These are phyloP conservation scores for Polytrichum commune DNA, from an alignment of 225 moss, liverwort and hornwort genomes.

Conservation along the genomic window DNA sequence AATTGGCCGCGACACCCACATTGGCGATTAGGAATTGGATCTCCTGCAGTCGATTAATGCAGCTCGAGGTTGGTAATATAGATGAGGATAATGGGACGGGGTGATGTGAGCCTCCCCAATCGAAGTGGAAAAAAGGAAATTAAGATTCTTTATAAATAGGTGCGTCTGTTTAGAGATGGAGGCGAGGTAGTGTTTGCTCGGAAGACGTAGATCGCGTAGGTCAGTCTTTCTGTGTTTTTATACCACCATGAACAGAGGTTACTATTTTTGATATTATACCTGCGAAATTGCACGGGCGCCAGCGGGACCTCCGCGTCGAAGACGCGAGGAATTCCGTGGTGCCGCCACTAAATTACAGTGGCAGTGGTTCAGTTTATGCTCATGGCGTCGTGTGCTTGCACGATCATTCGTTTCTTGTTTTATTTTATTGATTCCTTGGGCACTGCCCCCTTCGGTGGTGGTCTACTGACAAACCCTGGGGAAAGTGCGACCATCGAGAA, in stretches of 20 bases:
- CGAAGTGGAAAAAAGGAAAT: not conserved
- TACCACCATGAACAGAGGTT: slow-evolving; percentile 33
- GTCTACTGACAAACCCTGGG: too few species aligned
- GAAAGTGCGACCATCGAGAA: too few species aligned
- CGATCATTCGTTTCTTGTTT: too few species aligned
- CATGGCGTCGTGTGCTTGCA: too few species aligned
- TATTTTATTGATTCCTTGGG: too few species aligned
- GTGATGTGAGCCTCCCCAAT: slow-evolving; percentile 51
- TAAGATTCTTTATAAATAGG: slow-evolving; percentile 8
- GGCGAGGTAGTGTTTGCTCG: not conserved
- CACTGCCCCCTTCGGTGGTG: too few species aligned
- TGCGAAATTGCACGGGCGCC: not conserved
- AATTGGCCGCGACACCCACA: not conserved
- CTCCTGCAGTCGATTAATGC: not conserved
- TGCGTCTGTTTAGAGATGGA: not conserved
- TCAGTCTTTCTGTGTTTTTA: slow-evolving; percentile 12
- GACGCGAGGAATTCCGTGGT: too few species aligned
- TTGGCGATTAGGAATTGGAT: not conserved
- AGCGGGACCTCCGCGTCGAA: too few species aligned
- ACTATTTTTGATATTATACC: slow-evolving; percentile 11
- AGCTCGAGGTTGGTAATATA: not conserved
- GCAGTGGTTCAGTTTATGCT: too few species aligned
- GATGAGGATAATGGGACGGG: slow-evolving; percentile 30
- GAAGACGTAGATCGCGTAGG: not conserved
- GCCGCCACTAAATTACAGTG: too few species aligned